Evolutionary conservation across 768 basidiomycete genomes (phyloP).

Genomic region (Panaeolus papilionaceus): DNA sequence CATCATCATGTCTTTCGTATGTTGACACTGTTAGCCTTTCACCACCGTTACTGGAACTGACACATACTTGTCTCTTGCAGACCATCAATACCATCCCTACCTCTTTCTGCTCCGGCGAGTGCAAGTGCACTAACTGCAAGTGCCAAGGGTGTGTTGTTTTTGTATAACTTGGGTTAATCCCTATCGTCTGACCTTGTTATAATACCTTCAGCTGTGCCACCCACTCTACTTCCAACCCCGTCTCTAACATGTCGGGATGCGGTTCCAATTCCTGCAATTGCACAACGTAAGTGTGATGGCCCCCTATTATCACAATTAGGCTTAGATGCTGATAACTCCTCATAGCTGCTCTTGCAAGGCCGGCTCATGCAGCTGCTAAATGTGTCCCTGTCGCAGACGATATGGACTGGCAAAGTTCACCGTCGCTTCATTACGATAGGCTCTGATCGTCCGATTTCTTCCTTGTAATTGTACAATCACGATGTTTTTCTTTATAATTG

Average conservation of each 20-base stretch:
- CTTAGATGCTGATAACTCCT: not conserved
- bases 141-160: not conserved
- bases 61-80: not conserved
- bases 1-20: not conserved
- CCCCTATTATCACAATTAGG: not conserved
- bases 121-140: slow-evolving; percentile 6
- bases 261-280: not conserved
- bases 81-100: not conserved
- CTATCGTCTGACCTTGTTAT: not conserved
- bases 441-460: no score
- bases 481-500: no score
- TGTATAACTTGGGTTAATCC: not conserved
- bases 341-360: not conserved
- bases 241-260: slow-evolving; percentile 3
- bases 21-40: not conserved
- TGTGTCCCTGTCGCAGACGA: not conserved
- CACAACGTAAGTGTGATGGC: not conserved
- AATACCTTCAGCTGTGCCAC: not conserved
- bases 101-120: slow-evolving; percentile 1
- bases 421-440: no score
- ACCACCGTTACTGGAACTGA: not conserved
- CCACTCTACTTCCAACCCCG: not conserved
- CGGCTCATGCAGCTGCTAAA: slow-evolving; percentile 2
- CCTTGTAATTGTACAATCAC: no score
- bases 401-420: not conserved